These are phyloP conservation scores for Phytophthora litchii DNA, from an alignment of 352 stramenopile genomes.

Conservation along the genomic window DNA sequence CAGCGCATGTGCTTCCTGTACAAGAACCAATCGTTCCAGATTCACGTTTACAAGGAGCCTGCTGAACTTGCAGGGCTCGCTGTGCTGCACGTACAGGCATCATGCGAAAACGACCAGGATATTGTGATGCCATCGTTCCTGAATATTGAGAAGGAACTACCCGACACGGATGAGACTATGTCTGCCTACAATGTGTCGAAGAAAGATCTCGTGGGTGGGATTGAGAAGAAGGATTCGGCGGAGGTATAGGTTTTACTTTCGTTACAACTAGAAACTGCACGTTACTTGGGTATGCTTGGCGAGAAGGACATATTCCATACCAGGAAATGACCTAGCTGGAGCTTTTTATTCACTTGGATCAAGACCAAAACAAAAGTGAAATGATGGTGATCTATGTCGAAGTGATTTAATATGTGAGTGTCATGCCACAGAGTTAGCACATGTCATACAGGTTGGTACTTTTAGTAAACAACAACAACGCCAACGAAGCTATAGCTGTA, in stretches of 20 bases:
- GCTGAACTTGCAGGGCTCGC: constrained; percentile 58
- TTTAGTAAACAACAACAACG: no score
- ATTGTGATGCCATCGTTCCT: constrained; percentile 80
- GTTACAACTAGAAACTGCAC: constrained; percentile 32
- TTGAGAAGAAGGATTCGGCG: constrained; percentile 19
- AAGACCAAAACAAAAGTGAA: constrained; percentile 6
- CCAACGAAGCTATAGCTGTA: no score
- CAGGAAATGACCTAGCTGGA: constrained; percentile 10
- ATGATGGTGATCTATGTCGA: background rate
- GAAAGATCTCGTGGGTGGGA: constrained; percentile 33
- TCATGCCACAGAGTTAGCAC: no score
- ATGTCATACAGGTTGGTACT: no score
- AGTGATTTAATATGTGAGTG: no score
- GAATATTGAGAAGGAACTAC: constrained; percentile 70
- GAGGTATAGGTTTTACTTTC: constrained; percentile 27
- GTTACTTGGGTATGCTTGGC: constrained; percentile 7
- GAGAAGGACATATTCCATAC: constrained; percentile 3
- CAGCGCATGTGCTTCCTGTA: constrained; percentile 89
- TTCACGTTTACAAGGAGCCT: constrained; percentile 88
- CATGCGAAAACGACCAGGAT: constrained; percentile 55
- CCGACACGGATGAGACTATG: constrained; percentile 60
- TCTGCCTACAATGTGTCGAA: constrained; percentile 86
- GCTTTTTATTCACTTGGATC: constrained; percentile 14
- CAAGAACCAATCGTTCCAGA: constrained; percentile 88
- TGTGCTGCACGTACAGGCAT: constrained; percentile 82